A percentile compares a stretch with the other conserved stretches of the same genome.
phyloP scores from a whole-genome alignment of 495 filamentous ascomycete species.

The Tuber indicum region DNA sequence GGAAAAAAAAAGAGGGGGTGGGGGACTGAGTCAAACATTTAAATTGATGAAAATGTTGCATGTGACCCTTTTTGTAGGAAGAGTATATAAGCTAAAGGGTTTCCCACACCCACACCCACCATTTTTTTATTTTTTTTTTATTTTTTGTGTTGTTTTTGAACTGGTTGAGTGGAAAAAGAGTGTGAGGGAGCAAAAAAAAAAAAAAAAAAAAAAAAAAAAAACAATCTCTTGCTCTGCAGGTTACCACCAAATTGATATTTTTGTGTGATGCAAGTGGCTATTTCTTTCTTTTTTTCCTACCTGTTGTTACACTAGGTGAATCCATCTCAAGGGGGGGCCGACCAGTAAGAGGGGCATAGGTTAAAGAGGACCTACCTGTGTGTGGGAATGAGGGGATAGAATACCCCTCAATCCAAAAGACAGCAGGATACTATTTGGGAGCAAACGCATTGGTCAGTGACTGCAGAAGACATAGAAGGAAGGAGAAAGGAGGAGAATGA shows the following conservation, averaged over 20 bases:
- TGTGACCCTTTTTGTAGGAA: not conserved
- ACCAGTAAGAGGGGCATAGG: not conserved
- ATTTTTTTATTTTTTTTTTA: not conserved
- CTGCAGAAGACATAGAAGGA: not conserved
- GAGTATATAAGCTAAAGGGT: not conserved
- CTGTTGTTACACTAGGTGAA: not conserved
- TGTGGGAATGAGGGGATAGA: not conserved
- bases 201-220: not conserved
- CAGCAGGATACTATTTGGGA: not conserved
- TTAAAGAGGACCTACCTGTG: not conserved
- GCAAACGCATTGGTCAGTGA: not conserved
- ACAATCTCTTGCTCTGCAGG: not conserved
- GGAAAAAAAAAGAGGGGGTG: not conserved
- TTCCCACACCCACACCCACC: not conserved
- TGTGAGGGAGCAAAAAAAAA: not conserved
- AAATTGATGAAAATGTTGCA: not conserved
- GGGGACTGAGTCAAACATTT: not conserved
- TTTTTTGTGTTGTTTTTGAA: not conserved
- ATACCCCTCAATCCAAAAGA: not conserved
- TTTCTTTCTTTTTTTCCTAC: not conserved
- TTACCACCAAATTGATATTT: not conserved
- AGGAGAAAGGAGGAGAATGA: not conserved
- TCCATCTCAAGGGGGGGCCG: not conserved
- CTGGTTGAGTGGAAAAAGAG: not conserved
- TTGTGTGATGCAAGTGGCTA: not conserved